phyloP scores from a whole-genome alignment of 305 asterid species.

The Solanum hybrid region DNA sequence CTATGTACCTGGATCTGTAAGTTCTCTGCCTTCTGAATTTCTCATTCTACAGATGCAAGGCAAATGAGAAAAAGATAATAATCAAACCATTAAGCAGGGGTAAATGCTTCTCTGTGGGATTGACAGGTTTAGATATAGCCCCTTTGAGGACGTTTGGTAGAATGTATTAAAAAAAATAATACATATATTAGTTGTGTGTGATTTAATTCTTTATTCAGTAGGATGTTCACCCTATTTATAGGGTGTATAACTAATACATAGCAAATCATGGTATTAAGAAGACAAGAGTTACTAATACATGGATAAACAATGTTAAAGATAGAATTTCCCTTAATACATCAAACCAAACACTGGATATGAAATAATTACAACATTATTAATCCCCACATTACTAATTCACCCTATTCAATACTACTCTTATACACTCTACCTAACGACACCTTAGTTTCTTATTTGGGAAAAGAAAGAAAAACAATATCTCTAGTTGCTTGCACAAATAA shows the following conservation, averaged over 20 bases:
- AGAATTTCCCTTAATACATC: neutral
- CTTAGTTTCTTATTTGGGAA: neutral
- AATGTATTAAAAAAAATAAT: neutral
- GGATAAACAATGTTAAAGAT: neutral
- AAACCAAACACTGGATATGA: neutral
- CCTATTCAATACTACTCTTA: neutral
- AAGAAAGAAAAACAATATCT: neutral
- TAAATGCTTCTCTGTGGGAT: neutral
- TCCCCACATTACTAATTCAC: neutral
- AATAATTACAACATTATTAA: neutral
- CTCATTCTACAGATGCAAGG: neutral
- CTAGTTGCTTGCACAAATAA: neutral
- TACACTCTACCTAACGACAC: neutral
- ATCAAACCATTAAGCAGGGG: neutral
- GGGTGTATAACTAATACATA: neutral
- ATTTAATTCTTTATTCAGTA: neutral
- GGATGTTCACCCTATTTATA: neutral
- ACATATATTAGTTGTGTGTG: neutral
- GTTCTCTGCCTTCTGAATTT: constrained; percentile 17
- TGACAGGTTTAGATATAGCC: neutral
- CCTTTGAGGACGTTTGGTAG: neutral
- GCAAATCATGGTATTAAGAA: neutral
- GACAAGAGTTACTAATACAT: neutral
- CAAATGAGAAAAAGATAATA: neutral
- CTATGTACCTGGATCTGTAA: constrained; percentile 87